These are phyloP conservation scores for Nematocida ironsii DNA, from an alignment of 371 early-diverging fungal genomes.

Conservation along the genomic window DNA sequence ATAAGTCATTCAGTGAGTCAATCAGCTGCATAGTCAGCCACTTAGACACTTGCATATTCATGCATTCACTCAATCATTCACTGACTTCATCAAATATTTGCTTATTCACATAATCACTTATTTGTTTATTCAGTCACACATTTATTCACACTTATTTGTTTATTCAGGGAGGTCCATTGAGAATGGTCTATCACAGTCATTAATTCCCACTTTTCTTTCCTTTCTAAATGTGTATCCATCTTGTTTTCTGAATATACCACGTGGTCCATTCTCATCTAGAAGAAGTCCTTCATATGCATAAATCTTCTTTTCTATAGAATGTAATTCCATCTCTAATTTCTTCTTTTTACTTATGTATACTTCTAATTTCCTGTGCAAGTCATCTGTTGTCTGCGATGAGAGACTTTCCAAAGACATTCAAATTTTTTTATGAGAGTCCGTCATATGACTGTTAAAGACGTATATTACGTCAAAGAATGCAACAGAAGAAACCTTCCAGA, in stretches of 20 bases:
- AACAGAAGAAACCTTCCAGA: constrained; percentile 42
- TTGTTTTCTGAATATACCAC: constrained; percentile 11
- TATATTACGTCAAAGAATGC: constrained; percentile 41
- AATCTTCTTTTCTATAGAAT: constrained; percentile 55
- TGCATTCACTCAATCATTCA: background rate
- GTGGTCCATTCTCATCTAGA: constrained; percentile 15
- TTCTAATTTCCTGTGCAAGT: constrained; percentile 39
- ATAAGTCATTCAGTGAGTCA: no score
- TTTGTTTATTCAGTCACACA: background rate
- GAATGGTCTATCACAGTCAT: constrained; percentile 45
- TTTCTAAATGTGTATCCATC: constrained; percentile 4
- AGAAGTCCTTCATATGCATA: constrained; percentile 48
- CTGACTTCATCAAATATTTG: background rate
- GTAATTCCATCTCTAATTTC: constrained; percentile 41
- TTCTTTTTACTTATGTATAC: constrained; percentile 42
- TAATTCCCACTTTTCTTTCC: constrained; percentile 53
- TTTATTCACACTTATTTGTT: background rate
- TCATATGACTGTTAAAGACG: constrained; percentile 9
- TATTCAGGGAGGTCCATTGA: constrained; percentile 47
- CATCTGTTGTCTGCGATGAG: constrained; percentile 46
- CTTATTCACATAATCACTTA: background rate
- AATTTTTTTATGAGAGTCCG: constrained; percentile 35
- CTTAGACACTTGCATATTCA: no score
- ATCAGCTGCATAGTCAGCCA: background rate
- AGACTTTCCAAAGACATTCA: constrained; percentile 33